Percentiles rank a stretch among this genome's conserved stretches.
Conservation (phyloP, 1,284 basidiomycete species). For the Mixia osmundae region DNA sequence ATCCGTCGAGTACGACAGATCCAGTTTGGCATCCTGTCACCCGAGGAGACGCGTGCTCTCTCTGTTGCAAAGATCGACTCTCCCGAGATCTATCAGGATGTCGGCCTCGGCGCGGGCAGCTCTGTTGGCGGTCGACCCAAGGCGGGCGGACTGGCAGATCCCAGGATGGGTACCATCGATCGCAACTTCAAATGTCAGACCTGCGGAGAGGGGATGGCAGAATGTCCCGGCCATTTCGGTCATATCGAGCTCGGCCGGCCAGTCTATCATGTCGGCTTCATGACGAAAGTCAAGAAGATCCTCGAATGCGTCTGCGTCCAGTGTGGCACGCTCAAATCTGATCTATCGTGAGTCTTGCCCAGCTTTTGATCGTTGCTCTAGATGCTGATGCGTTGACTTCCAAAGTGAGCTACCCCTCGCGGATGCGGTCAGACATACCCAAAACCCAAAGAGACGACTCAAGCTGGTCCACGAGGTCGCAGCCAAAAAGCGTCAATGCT, state of each 20-base stretch:
- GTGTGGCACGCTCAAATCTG: conserved; percentile 92
- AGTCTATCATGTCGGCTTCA: conserved; percentile 37
- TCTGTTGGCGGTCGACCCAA: no score
- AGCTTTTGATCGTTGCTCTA: conserved; percentile 38
- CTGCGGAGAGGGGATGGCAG: conserved; percentile 93
- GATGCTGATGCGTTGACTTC: not conserved
- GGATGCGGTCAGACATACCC: conserved; percentile 15
- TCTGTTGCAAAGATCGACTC: conserved; percentile 70
- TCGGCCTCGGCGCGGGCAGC: conserved; percentile 32
- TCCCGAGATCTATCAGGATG: conserved; percentile 94
- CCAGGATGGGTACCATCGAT: conserved; percentile 91
- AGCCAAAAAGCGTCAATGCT: no score
- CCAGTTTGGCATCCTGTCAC: conserved; percentile 95
- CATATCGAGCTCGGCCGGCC: conserved; percentile 93
- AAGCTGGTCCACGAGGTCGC: conserved; percentile 75
- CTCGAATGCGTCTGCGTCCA: conserved; percentile 96
- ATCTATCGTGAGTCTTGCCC: conserved; percentile 27
- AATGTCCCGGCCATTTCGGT: conserved; percentile 96
- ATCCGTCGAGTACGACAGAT: conserved; percentile 88
- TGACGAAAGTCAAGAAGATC: conserved; percentile 99
- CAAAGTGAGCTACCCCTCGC: conserved; percentile 13
- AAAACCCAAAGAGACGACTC: conserved; percentile 24
- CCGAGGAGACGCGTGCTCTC: conserved; percentile 87
- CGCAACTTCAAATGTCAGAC: conserved; percentile 99
- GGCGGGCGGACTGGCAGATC: conserved; percentile 85